Base-by-base conservation (phyloP, 2,329 filamentous ascomycete species). In the Chaetomium globosum region DNA sequence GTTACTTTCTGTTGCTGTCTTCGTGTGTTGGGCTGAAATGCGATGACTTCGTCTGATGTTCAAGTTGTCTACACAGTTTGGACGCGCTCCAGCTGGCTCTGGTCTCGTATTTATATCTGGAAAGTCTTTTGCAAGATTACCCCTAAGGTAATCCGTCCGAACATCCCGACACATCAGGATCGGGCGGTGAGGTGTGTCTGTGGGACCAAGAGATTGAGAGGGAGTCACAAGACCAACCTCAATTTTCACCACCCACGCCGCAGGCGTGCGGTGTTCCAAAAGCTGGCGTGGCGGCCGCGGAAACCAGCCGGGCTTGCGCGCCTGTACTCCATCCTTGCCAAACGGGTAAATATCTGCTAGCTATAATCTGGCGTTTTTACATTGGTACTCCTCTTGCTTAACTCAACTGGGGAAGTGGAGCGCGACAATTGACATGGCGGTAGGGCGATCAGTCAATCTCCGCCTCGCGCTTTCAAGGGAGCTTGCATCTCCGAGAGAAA, bases 181-280 rank as follows among this genome's bases (percentile, higher is more conserved):
- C 39, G 58, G 65, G 68, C 66, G 68, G 66, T 69, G 68, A 67
- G 59, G 13, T 48, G 53, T 48, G 48, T 54, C 58, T 67, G 69
- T 65, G 66, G 67, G 59, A 69, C 68, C 66, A n/a, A 65, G 63
- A 69, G 66, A 66, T 65, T 68, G 60, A 36, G 65, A 59, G 36
- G 55, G 31, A 65, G 70, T 70, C 70, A 70, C 68, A 69, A 67
- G 70, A 70, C 68, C 63, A 53, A 9, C 59, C 61, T 56, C 51
- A 53, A 67, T 67, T 66, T 69, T 71, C 59, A 60, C 53, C 36
- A 57, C 51, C 59, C 62, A 39, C 48, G 64, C 55, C 53, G 46
- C 39, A 56, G 59, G 52, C 33, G 60, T 55, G 30, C 36, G 57
- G 36, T 52, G 58, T 48, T 61, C 43, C 58, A 53, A 39, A 65